Conservation (phyloP, 371 early-diverging fungal genomes). For the Rhizopus arrhizus region DNA sequence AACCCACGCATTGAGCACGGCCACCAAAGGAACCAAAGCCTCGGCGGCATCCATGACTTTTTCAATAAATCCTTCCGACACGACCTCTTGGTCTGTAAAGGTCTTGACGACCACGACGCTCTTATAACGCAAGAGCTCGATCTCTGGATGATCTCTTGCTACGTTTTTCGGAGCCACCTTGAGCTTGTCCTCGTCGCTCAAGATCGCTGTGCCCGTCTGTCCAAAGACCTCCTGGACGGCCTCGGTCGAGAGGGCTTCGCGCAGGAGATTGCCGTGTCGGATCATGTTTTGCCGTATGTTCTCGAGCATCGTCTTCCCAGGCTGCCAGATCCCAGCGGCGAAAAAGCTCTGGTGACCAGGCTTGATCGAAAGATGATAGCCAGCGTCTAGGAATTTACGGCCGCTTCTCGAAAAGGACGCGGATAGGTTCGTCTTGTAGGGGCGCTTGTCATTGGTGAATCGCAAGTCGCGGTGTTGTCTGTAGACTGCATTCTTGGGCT, state of each 20-base stretch:
- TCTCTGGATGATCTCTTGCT: conserved; percentile 55
- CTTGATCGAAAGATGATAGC: conserved; percentile 48
- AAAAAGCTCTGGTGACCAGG: conserved; percentile 44
- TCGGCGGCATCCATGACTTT: conserved; percentile 48
- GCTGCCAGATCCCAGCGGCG: conserved; percentile 56
- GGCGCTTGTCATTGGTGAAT: conserved; percentile 59
- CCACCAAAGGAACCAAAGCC: conserved; percentile 56
- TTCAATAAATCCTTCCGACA: conserved; percentile 52
- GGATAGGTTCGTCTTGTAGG: conserved; percentile 53
- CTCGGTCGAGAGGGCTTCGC: conserved; percentile 47
- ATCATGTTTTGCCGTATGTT: conserved; percentile 50
- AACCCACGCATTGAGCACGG: conserved; percentile 58
- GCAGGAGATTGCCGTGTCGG: conserved; percentile 42
- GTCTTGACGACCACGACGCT: conserved; percentile 47
- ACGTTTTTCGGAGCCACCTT: conserved; percentile 34
- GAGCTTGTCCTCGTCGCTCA: conserved; percentile 31
- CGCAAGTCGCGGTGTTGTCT: conserved; percentile 61
- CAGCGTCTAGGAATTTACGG: conserved; percentile 50
- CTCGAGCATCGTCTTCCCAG: conserved; percentile 27
- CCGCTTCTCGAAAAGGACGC: conserved; percentile 57
- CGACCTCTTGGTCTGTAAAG: conserved; percentile 48
- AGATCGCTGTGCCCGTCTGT: conserved; percentile 38
- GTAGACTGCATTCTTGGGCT: conserved; percentile 55
- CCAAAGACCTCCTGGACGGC: conserved; percentile 51
- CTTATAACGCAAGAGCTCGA: conserved; percentile 51